Conservation (phyloP, 306 rosid species). For the Gastrolobium bilobum region DNA sequence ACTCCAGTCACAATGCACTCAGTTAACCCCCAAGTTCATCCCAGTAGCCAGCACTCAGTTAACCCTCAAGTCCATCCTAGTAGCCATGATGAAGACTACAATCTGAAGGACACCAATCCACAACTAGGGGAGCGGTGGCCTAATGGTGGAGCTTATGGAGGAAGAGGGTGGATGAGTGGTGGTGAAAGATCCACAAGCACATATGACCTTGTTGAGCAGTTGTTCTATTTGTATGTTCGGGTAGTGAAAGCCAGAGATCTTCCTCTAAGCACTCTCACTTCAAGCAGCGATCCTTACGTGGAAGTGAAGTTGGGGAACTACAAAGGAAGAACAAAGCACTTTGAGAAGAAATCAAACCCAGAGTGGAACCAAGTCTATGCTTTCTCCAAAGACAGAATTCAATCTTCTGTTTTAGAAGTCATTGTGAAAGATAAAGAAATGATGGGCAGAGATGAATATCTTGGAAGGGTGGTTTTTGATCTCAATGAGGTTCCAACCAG, state of each 20-base stretch:
- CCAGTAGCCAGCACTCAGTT: conserved; percentile 22
- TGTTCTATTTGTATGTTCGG: conserved; percentile 81
- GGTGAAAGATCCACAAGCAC: conserved; percentile 78
- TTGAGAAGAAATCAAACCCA: conserved; percentile 81
- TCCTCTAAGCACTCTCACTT: conserved; percentile 68
- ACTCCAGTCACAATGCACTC: conserved; percentile 52
- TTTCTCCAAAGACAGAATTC: conserved; percentile 88
- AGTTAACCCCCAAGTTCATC: conserved; percentile 47
- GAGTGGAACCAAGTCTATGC: conserved; percentile 98
- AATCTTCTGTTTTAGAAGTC: conserved; percentile 83
- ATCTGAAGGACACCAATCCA: conserved; percentile 80
- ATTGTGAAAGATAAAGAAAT: conserved; percentile 87
- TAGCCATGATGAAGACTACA: conserved; percentile 61
- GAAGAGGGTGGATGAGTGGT: conserved; percentile 76
- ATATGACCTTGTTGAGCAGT: conserved; percentile 92
- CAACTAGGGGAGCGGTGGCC: conserved; percentile 91
- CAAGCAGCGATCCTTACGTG: conserved; percentile 89
- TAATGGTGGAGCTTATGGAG: conserved; percentile 59
- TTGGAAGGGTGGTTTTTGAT: conserved; percentile 85
- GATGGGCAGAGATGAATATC: conserved; percentile 89
- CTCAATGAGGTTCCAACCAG: conserved; percentile 89
- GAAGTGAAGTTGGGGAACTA: conserved; percentile 93
- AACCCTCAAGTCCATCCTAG: conserved; percentile 53
- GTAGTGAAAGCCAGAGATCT: conserved; percentile 87
- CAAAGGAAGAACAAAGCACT: conserved; percentile 83